phyloP scores from a whole-genome alignment of 1,284 basidiomycete species.

The Marasmius oreades region DNA sequence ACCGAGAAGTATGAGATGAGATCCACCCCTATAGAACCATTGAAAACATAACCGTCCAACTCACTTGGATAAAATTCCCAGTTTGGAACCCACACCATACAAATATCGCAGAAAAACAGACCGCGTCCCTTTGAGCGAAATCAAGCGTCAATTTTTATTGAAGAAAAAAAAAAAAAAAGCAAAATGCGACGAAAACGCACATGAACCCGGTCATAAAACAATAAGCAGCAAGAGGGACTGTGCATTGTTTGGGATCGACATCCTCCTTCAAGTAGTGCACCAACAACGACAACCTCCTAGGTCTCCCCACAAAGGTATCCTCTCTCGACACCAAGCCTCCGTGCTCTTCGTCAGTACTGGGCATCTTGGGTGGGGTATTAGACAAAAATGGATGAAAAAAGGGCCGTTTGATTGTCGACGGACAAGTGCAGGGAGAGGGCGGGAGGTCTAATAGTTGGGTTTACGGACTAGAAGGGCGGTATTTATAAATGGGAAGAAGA shows the following conservation, averaged over 20 bases:
- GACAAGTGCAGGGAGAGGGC: no score
- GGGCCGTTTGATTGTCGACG: no score
- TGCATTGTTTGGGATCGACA: constrained; percentile 58
- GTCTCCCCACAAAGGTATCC: no score
- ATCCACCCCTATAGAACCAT: neutral
- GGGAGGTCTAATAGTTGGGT: no score
- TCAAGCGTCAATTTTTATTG: neutral
- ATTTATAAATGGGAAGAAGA: no score
- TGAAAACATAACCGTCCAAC: neutral
- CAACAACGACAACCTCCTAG: neutral
- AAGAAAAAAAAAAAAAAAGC: no score
- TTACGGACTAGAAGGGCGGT: no score
- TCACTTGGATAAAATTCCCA: constrained; percentile 23
- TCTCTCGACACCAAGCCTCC: no score
- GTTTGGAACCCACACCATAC: constrained; percentile 26
- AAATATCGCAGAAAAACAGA: constrained; percentile 20
- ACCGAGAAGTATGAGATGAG: neutral
- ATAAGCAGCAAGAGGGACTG: constrained; percentile 64
- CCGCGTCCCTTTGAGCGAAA: constrained; percentile 3
- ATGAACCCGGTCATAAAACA: constrained; percentile 89
- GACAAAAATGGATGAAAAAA: no score
- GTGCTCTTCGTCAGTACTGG: no score
- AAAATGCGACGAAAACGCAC: constrained; percentile 47
- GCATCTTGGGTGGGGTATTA: no score
- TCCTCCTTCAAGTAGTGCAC: constrained; percentile 31